These are phyloP conservation scores for Eucalyptus globulus DNA, from an alignment of 345 rosid species.

Conservation along the genomic window DNA sequence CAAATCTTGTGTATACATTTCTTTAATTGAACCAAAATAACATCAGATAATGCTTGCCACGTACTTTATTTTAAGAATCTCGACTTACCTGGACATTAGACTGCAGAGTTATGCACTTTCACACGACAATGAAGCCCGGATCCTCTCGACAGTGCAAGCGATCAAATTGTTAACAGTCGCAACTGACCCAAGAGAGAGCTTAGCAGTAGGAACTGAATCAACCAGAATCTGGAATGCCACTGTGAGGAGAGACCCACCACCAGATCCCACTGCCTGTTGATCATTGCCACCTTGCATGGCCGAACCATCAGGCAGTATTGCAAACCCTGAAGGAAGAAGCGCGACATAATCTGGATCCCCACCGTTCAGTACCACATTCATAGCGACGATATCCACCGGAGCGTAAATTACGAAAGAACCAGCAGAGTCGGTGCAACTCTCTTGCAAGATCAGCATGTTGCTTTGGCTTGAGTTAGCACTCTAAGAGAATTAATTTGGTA, in stretches of 20 bases:
- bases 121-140: constrained; percentile 40
- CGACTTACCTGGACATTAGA: not conserved
- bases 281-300: not conserved
- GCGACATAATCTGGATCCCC: constrained; percentile 75
- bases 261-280: constrained; percentile 1
- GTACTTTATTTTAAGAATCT: not conserved
- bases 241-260: constrained; percentile 68
- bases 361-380: constrained; percentile 39
- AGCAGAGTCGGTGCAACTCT: constrained; percentile 34
- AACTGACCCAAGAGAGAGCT: constrained; percentile 69
- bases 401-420: constrained; percentile 38
- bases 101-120: constrained; percentile 6
- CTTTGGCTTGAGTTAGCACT: constrained; percentile 43
- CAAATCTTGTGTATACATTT: not conserved
- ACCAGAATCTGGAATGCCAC: constrained; percentile 79
- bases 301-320: constrained; percentile 55
- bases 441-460: constrained; percentile 44
- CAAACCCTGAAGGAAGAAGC: constrained; percentile 79
- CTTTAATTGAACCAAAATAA: not conserved
- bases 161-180: constrained; percentile 72
- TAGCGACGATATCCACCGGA: constrained; percentile 29
- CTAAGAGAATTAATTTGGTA: not conserved
- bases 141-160: constrained; percentile 73
- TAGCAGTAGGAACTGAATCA: constrained; percentile 67
- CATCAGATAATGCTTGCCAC: not conserved